Evolutionary conservation across 306 rosid species (phyloP).

Genomic region (Dicorynia guianensis): DNA sequence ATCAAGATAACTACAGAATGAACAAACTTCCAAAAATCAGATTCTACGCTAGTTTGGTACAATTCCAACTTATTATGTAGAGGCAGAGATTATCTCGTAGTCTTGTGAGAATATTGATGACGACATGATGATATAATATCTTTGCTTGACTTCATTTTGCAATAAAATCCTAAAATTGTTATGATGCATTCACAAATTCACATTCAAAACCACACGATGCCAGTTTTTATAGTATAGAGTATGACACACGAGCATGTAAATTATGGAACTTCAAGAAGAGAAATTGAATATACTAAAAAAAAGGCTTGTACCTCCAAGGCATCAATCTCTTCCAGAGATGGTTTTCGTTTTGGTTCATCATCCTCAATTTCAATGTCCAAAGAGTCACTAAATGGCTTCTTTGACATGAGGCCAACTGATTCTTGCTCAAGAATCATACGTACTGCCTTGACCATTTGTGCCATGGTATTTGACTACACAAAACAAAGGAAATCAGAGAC

Average conservation of each 20-base stretch:
- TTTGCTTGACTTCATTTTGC: background rate
- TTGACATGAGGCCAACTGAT: constrained; percentile 55
- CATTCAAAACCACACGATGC: background rate
- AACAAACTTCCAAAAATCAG: background rate
- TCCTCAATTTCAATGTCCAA: constrained; percentile 78
- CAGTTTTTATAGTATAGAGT: background rate
- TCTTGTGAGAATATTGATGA: background rate
- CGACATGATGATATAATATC: background rate
- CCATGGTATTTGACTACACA: constrained; percentile 92
- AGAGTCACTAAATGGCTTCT: constrained; percentile 55
- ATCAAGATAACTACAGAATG: background rate
- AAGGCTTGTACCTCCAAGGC: constrained; percentile 83
- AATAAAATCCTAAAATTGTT: background rate
- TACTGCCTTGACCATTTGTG: constrained; percentile 95
- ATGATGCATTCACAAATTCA: background rate
- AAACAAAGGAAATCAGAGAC: constrained; percentile 37
- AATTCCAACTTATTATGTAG: background rate
- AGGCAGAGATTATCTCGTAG: background rate
- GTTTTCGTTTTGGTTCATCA: constrained; percentile 87
- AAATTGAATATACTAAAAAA: constrained; percentile 28
- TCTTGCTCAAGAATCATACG: constrained; percentile 88
- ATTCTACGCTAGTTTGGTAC: background rate
- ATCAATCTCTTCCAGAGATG: constrained; percentile 91
- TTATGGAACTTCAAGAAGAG: constrained; percentile 35
- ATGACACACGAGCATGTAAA: background rate